These are phyloP conservation scores for Raffaelea albimanens DNA, from an alignment of 2,329 filamentous ascomycete genomes.

Conservation along the genomic window DNA sequence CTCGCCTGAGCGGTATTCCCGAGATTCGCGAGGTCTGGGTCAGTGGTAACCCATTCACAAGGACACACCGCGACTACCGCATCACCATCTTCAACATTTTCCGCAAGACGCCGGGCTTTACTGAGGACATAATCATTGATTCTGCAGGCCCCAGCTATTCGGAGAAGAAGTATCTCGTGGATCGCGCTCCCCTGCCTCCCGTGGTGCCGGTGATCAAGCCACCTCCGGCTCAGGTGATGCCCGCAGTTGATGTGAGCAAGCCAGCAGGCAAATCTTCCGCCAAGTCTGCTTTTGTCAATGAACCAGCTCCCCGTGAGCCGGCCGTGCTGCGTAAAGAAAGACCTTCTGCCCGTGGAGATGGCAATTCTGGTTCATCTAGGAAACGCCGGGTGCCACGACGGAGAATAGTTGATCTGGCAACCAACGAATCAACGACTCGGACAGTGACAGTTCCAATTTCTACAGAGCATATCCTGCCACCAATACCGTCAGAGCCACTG, in stretches of 20 bases:
- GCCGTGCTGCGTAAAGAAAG: slow-evolving; percentile 51
- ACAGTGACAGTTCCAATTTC: slow-evolving; percentile 8
- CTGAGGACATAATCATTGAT: slow-evolving; percentile 85
- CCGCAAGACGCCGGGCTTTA: slow-evolving; percentile 78
- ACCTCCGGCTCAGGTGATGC: slow-evolving; percentile 46
- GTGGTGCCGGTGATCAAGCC: slow-evolving; percentile 71
- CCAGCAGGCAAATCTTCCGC: slow-evolving; percentile 45
- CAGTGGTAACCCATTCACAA: slow-evolving; percentile 82
- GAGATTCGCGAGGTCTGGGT: slow-evolving; percentile 92
- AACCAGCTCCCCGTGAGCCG: slow-evolving; percentile 30
- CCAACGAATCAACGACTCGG: slow-evolving; percentile 28
- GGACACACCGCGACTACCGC: slow-evolving; percentile 76
- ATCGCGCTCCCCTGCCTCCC: slow-evolving; percentile 67
- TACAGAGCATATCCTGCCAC: background rate
- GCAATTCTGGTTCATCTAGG: slow-evolving; percentile 48
- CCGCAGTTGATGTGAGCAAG: slow-evolving; percentile 58
- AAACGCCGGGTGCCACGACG: slow-evolving; percentile 52
- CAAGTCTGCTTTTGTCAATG: no score
- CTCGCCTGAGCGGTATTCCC: slow-evolving; percentile 79
- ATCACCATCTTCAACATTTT: slow-evolving; percentile 95
- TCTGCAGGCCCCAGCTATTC: slow-evolving; percentile 71
- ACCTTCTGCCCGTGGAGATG: slow-evolving; percentile 42
- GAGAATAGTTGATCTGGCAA: slow-evolving; percentile 56
- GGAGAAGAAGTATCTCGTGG: slow-evolving; percentile 75
- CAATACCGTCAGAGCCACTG: no score